These are phyloP conservation scores for Leccinum fallax DNA, from an alignment of 1,284 basidiomycete genomes.

Conservation along the genomic window DNA sequence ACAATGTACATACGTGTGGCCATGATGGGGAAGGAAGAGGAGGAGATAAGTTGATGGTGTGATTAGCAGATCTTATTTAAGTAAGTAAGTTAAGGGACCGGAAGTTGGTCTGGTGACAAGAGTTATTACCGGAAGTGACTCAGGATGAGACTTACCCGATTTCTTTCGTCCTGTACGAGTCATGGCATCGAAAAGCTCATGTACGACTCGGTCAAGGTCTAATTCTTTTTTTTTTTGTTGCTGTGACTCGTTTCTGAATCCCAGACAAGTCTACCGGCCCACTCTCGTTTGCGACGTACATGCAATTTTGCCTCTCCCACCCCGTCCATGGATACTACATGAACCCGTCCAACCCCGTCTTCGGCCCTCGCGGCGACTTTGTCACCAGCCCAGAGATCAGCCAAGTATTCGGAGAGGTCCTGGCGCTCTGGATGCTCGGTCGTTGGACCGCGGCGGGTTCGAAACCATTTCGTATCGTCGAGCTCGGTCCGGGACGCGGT, in stretches of 20 bases:
- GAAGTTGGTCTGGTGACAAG: not conserved
- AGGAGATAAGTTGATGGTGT: not conserved
- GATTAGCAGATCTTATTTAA: not conserved
- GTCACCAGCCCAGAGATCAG: constrained; percentile 97
- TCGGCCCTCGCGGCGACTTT: constrained; percentile 91
- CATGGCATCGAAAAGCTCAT: constrained; percentile 60
- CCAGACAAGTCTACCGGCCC: constrained; percentile 67
- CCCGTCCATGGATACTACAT: constrained; percentile 91
- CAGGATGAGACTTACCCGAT: constrained; percentile 1
- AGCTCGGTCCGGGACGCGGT: constrained; percentile 93
- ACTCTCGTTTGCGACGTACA: constrained; percentile 83
- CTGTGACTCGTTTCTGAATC: not conserved
- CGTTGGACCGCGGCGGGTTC: constrained; percentile 73
- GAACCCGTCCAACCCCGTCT: constrained; percentile 70
- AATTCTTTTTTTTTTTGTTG: not conserved
- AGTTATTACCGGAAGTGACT: not conserved
- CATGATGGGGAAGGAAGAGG: constrained; percentile 40
- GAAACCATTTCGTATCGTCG: constrained; percentile 71
- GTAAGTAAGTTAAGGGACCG: too few species aligned
- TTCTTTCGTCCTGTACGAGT: not conserved
- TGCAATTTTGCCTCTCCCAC: constrained; percentile 86
- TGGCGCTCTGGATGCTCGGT: constrained; percentile 85
- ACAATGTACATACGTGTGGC: constrained; percentile 58
- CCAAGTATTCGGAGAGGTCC: constrained; percentile 94
- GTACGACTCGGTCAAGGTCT: constrained; percentile 67